phyloP scores from a whole-genome alignment of 345 rosid species.

The Excoecaria agallocha region DNA sequence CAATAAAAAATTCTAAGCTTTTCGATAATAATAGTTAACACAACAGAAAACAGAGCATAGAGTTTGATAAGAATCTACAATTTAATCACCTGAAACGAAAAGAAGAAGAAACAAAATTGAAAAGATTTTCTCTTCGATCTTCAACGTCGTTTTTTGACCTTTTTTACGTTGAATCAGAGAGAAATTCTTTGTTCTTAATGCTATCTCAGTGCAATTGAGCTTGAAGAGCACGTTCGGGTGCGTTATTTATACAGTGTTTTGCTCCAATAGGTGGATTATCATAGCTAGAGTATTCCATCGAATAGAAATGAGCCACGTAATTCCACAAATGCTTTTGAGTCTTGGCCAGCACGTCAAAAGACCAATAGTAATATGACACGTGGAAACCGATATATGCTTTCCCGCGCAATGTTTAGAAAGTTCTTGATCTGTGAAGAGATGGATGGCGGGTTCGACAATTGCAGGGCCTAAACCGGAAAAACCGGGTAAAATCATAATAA shows the following conservation, averaged over 20 bases:
- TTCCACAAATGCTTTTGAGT: neutral
- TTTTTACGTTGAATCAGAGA: neutral
- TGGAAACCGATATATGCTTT: neutral
- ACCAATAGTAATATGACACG: neutral
- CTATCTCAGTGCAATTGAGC: neutral
- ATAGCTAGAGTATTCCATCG: slow-evolving; percentile 24
- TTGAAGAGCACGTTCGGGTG: neutral
- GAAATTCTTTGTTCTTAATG: neutral
- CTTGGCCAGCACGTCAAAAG: neutral
- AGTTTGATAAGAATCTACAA: neutral
- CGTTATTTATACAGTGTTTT: slow-evolving; percentile 9
- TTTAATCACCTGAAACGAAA: slow-evolving; percentile 31
- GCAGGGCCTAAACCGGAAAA: neutral
- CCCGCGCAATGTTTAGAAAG: slow-evolving; percentile 17
- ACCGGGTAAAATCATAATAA: neutral
- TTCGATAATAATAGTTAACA: too few relatives aligned
- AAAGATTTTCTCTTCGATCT: slow-evolving; percentile 23
- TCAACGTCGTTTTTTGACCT: slow-evolving; percentile 12
- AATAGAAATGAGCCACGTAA: slow-evolving; percentile 24
- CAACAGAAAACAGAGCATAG: too few relatives aligned
- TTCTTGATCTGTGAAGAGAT: slow-evolving; percentile 14
- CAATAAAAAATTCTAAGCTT: too few relatives aligned
- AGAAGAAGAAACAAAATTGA: slow-evolving; percentile 14
- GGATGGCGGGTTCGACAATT: neutral
- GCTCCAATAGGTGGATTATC: neutral